Conservation (phyloP, 805 yeast species). For the Candida montana region DNA sequence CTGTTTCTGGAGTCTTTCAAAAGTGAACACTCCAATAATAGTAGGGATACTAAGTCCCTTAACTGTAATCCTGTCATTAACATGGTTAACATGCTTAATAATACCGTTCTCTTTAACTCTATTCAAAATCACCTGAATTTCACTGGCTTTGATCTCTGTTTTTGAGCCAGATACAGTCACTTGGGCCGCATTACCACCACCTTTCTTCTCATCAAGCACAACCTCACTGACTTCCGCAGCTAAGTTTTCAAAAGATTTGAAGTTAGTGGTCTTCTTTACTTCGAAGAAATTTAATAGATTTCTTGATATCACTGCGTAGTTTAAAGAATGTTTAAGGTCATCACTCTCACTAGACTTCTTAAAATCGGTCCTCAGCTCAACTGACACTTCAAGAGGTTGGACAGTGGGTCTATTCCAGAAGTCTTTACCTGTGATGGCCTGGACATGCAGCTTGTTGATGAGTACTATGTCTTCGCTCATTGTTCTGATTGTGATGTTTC, state of each 20-base stretch:
- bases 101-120: conserved; percentile 25
- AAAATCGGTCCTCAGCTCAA: conserved; percentile 62
- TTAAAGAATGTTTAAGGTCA: conserved; percentile 75
- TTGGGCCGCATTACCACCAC: conserved; percentile 42
- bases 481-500: background rate
- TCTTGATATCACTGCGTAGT: conserved; percentile 80
- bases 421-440: conserved; percentile 66
- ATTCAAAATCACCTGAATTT: conserved; percentile 36
- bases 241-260: conserved; percentile 31
- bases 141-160: conserved; percentile 54
- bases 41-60: conserved; percentile 56
- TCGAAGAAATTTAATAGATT: conserved; percentile 52
- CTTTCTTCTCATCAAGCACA: conserved; percentile 37
- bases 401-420: conserved; percentile 65
- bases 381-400: conserved; percentile 60
- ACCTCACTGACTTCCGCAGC: conserved; percentile 43
- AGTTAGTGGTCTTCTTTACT: conserved; percentile 31
- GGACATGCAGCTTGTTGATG: conserved; percentile 44
- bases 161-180: conserved; percentile 41
- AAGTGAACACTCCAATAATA: conserved; percentile 88
- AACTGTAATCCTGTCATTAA: conserved; percentile 31
- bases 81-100: conserved; percentile 7
- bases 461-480: conserved; percentile 18
- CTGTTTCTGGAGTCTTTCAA: conserved; percentile 81
- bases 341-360: conserved; percentile 72